These are phyloP conservation scores for Hyphopichia homilentoma DNA, from an alignment of 805 yeast genomes.

Conservation along the genomic window DNA sequence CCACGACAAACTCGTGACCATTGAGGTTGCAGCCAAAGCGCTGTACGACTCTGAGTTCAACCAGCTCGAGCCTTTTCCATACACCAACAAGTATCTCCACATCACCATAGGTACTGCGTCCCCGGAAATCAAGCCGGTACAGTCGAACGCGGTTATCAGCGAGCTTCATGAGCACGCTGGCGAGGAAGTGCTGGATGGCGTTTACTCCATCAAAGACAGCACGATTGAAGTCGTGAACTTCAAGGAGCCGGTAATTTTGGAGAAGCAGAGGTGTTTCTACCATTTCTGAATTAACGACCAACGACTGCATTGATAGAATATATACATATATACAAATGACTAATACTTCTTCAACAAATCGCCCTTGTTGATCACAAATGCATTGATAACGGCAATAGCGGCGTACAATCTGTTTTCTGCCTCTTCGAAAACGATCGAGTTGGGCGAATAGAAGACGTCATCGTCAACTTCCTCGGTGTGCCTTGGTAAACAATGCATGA, in stretches of 20 bases:
- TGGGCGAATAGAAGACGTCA: slow-evolving; percentile 74
- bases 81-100: slow-evolving; percentile 38
- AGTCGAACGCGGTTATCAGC: slow-evolving; percentile 41
- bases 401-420: slow-evolving; percentile 93
- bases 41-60: background rate
- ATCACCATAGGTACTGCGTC: slow-evolving; percentile 66
- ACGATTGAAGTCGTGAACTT: background rate
- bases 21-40: slow-evolving; percentile 40
- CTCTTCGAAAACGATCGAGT: slow-evolving; percentile 79
- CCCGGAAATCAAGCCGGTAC: slow-evolving; percentile 43
- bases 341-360: slow-evolving; percentile 28
- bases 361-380: slow-evolving; percentile 76
- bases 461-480: slow-evolving; percentile 87
- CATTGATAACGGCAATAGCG: slow-evolving; percentile 85
- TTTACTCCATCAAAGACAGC: background rate
- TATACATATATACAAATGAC: too few species aligned
- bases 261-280: background rate
- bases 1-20: slow-evolving; percentile 45
- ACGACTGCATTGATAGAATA: too few species aligned
- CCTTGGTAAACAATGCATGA: slow-evolving; percentile 95
- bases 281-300: too few species aligned
- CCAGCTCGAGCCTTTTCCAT: slow-evolving; percentile 1
- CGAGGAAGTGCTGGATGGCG: background rate
- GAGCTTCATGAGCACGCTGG: slow-evolving; percentile 4
- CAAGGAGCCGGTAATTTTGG: background rate